Conservation (phyloP, 2,329 filamentous ascomycete species). For the Phaeosphaeria sp. region DNA sequence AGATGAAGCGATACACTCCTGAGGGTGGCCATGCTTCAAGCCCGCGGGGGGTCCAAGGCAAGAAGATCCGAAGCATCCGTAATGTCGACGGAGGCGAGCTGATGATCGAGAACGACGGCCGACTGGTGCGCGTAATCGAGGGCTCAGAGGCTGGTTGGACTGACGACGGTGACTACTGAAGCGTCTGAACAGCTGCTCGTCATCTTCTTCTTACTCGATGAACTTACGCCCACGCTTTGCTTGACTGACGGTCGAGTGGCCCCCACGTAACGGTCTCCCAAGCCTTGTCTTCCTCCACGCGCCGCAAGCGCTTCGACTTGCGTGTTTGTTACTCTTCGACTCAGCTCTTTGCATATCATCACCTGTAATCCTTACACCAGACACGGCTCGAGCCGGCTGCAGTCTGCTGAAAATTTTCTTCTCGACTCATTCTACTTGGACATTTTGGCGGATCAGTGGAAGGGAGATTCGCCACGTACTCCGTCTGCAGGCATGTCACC, state of each 20-base stretch:
- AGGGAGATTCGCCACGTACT: constrained; percentile 40
- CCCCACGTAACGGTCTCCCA: constrained; percentile 17
- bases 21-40: constrained; percentile 45
- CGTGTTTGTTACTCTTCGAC: neutral
- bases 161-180: constrained; percentile 54
- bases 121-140: constrained; percentile 53
- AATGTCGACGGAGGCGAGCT: constrained; percentile 52
- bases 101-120: constrained; percentile 51
- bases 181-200: neutral
- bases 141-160: constrained; percentile 63
- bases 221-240: neutral
- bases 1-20: constrained; percentile 67
- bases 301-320: constrained; percentile 1
- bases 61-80: constrained; percentile 53
- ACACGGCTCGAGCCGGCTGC: constrained; percentile 3
- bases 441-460: constrained; percentile 18
- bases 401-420: constrained; percentile 3
- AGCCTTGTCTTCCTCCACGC: constrained; percentile 13
- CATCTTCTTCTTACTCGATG: neutral
- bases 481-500: constrained; percentile 3
- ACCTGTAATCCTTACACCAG: constrained; percentile 5
- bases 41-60: constrained; percentile 43
- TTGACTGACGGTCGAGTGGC: constrained; percentile 15
- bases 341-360: neutral
- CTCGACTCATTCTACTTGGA: constrained; percentile 8